These are phyloP conservation scores for Buddleja alternifolia DNA, from an alignment of 257 asterid genomes.

Conservation along the genomic window DNA sequence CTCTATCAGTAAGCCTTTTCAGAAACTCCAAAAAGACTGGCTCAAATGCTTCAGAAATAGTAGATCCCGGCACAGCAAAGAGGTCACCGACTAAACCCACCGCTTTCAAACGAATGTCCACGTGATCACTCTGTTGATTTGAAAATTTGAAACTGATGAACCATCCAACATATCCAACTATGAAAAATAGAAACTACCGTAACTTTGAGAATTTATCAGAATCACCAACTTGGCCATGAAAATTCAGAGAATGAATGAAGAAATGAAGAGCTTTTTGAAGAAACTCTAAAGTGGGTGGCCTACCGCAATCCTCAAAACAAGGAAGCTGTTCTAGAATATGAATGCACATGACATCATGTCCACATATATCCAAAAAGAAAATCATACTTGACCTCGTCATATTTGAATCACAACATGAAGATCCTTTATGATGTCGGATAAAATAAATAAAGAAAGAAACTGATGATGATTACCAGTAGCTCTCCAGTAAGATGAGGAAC, in stretches of 20 bases:
- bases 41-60: constrained; percentile 70
- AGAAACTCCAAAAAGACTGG: constrained; percentile 84
- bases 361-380: constrained; percentile 21
- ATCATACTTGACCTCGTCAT: constrained; percentile 13
- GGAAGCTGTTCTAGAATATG: constrained; percentile 15
- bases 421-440: neutral
- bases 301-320: constrained; percentile 15
- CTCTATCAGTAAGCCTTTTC: constrained; percentile 89
- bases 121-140: constrained; percentile 76
- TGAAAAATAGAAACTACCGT: neutral
- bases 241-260: neutral
- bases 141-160: constrained; percentile 35
- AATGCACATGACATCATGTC: constrained; percentile 9
- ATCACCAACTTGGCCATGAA: constrained; percentile 18
- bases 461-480: constrained; percentile 70
- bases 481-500: constrained; percentile 96
- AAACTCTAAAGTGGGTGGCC: constrained; percentile 17
- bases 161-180: constrained; percentile 24
- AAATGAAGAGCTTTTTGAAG: constrained; percentile 12
- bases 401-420: constrained; percentile 4
- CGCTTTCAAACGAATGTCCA: constrained; percentile 78
- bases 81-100: constrained; percentile 90
- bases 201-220: constrained; percentile 5
- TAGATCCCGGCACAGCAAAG: constrained; percentile 71
- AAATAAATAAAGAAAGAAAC: constrained; percentile 30